These are phyloP conservation scores for Claviceps capensis DNA, from an alignment of 2,329 filamentous ascomycete genomes.

Conservation along the genomic window DNA sequence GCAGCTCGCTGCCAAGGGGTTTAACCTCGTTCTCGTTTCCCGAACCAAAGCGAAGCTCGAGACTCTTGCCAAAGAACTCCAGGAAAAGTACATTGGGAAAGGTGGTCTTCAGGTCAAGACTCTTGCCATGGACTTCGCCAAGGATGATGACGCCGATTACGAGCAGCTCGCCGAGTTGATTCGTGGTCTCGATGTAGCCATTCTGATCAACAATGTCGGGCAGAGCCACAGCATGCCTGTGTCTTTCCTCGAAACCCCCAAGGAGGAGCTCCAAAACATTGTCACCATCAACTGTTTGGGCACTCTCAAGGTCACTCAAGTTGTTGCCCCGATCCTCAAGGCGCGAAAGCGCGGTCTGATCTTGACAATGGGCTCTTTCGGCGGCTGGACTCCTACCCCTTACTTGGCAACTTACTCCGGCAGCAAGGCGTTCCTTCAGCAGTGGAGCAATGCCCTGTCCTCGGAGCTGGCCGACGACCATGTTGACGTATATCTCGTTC, in stretches of 20 bases:
- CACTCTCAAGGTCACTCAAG: constrained; percentile 76
- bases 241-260: constrained; percentile 66
- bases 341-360: constrained; percentile 77
- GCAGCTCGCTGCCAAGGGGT: constrained; percentile 81
- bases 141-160: constrained; percentile 71
- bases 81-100: constrained; percentile 48
- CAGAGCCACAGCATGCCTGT: constrained; percentile 89
- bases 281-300: constrained; percentile 91
- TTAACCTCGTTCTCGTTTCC: constrained; percentile 89
- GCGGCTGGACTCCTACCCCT: constrained; percentile 81
- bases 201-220: constrained; percentile 95
- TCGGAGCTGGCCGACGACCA: constrained; percentile 69
- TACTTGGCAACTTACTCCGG: constrained; percentile 92
- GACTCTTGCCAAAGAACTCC: constrained; percentile 60
- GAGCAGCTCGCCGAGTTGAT: constrained; percentile 55
- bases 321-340: constrained; percentile 74
- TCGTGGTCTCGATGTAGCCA: constrained; percentile 62
- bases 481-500: constrained; percentile 79
- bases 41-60: constrained; percentile 90
- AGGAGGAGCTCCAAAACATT: constrained; percentile 74
- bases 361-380: constrained; percentile 95
- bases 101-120: constrained; percentile 55
- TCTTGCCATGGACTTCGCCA: constrained; percentile 82
- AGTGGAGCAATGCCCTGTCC: constrained; percentile 81
- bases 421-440: constrained; percentile 94